Evolutionary conservation across 495 filamentous ascomycete species (phyloP), one percentile per base, ranked within the genome.

Genomic region (Amorphotheca resinae): DNA sequence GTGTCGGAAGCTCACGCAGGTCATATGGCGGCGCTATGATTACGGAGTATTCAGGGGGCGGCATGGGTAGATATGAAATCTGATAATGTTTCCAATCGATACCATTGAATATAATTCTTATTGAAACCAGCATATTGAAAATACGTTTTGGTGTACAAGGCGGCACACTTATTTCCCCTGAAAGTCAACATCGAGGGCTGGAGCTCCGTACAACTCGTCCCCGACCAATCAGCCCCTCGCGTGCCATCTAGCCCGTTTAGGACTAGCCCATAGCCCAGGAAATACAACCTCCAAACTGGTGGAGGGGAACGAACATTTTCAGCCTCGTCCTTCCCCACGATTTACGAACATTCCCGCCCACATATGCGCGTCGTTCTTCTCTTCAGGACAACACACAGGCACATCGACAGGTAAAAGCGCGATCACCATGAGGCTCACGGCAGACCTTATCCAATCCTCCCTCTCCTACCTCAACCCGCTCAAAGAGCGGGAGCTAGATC

Each of bases 381-480:
- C n/a, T n/a, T n/a, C n/a, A n/a, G n/a, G n/a, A n/a, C n/a, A n/a
- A n/a, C n/a, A n/a, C n/a, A n/a, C n/a, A n/a, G n/a, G n/a, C n/a
- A n/a, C n/a, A n/a, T n/a, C 17, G 16, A 47, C 18, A 54, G 48
- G 51, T 54, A 51, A 54, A n/a, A 41, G n/a, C 44, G 34, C 21
- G 34, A 55, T 4, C 14, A 95, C 5, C 14, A 95, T 96, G 91
- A 81, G 91, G 71, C 74, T 98, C 64, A 95, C 87, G 43, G 79
- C 84, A 51, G 91, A 96, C 60, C 82, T 95, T 55, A 87, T 96
- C 58, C 73, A 82, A 61, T 76, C 73, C 64, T 89, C 89, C 46
- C 82, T 89, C 46, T 93, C 86, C 61, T 99, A 93, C 77, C 83
- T 95, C 57, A 96, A 96, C 69, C 85, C 89, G 49, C 72, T 96